Evolutionary conservation across 2,329 filamentous ascomycete species (phyloP).

Genomic region (Biscogniauxia sp.): DNA sequence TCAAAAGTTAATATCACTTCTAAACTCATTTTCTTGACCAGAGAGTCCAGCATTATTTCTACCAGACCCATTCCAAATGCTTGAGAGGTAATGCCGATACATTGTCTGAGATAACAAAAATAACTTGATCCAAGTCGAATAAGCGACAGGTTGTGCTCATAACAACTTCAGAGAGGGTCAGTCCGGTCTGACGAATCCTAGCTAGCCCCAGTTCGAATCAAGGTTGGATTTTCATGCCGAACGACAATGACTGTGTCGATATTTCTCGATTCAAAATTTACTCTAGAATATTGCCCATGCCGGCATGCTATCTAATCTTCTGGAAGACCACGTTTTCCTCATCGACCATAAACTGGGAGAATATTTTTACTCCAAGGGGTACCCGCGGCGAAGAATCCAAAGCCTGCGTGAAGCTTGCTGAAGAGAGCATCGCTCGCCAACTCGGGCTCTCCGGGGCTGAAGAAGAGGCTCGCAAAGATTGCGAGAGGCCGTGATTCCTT

Average conservation of each 20-base stretch:
- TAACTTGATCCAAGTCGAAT: not conserved
- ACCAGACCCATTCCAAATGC: not conserved
- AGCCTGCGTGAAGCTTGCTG: too few relatives aligned
- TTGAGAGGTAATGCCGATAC: not conserved
- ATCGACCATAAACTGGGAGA: too few relatives aligned
- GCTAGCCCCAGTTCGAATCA: too few relatives aligned
- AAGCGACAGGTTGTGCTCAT: not conserved
- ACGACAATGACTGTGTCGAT: too few relatives aligned
- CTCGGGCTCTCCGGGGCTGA: conserved; percentile 35
- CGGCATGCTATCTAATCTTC: too few relatives aligned
- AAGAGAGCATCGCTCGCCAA: conserved; percentile 21
- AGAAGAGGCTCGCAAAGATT: conserved; percentile 40
- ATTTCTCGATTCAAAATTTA: too few relatives aligned
- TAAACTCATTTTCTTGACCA: not conserved
- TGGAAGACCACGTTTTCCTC: too few relatives aligned
- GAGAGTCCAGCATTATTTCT: not conserved
- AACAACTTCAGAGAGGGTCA: not conserved
- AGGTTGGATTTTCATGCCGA: too few relatives aligned
- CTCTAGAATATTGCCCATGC: too few relatives aligned
- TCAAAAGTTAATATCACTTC: not conserved
- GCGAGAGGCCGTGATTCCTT: conserved; percentile 33
- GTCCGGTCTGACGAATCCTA: too few relatives aligned
- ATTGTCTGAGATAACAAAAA: not conserved
- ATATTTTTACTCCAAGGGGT: too few relatives aligned
- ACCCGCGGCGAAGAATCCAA: too few relatives aligned